Evolutionary conservation across 1,284 basidiomycete species (phyloP).

Genomic region (Puccinia novopanici): DNA sequence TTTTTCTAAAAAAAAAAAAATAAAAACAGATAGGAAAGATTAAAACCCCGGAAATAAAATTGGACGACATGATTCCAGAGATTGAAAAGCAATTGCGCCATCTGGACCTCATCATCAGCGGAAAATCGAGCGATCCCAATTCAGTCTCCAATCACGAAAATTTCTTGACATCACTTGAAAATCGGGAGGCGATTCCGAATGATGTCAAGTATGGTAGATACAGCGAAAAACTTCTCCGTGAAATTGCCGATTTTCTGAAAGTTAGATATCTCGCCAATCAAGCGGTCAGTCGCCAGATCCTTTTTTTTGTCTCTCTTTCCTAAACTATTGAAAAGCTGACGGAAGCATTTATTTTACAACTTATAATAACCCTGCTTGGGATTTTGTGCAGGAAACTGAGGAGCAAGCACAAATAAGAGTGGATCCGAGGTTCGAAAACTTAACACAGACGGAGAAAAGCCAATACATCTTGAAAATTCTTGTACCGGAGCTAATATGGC

Average conservation of each 20-base stretch:
- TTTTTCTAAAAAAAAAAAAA: neutral
- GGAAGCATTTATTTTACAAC: no score
- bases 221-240: constrained; percentile 22
- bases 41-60: constrained; percentile 17
- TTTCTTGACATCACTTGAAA: constrained; percentile 14
- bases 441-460: constrained; percentile 31
- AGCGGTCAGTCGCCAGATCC: neutral
- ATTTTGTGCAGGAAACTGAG: neutral
- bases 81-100: constrained; percentile 26
- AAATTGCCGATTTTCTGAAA: constrained; percentile 36
- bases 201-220: constrained; percentile 46
- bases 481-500: constrained; percentile 41
- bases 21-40: constrained; percentile 28
- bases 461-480: constrained; percentile 48
- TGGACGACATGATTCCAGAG: constrained; percentile 17
- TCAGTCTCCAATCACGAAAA: constrained; percentile 22
- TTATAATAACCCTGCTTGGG: neutral
- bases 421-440: constrained; percentile 32
- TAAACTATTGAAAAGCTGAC: no score
- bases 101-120: constrained; percentile 39
- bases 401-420: neutral
- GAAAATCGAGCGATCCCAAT: constrained; percentile 24
- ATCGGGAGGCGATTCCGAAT: constrained; percentile 15
- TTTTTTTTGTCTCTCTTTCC: neutral
- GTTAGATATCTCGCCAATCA: constrained; percentile 29